A percentile compares a stretch with the other conserved stretches of the same genome.
Conservation (phyloP, 176 grass and related monocot species). For the Ensete ventricosum region DNA sequence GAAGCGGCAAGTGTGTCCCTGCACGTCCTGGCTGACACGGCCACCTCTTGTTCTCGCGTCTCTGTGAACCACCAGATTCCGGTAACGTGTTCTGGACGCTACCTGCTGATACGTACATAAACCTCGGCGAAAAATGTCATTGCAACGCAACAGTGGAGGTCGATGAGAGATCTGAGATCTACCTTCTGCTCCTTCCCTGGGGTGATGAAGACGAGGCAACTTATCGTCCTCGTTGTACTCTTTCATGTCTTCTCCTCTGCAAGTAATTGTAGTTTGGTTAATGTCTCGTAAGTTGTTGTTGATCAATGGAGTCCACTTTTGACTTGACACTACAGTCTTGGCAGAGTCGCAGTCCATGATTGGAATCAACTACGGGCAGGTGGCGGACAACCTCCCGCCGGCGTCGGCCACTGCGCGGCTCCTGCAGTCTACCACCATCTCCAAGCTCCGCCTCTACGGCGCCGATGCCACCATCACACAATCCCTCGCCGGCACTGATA, state of each 20-base stretch:
- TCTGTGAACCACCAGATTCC: no score
- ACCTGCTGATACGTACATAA: no score
- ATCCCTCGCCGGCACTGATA: constrained; percentile 3
- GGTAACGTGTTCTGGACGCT: no score
- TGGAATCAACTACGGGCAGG: background rate
- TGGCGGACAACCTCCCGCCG: constrained; percentile 7
- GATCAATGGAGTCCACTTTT: background rate
- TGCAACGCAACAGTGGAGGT: no score
- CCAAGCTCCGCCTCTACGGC: constrained; percentile 11
- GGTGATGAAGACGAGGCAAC: background rate
- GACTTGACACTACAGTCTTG: background rate
- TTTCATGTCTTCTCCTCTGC: background rate
- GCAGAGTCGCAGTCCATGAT: constrained; percentile 2
- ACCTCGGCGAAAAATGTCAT: no score
- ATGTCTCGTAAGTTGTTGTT: background rate
- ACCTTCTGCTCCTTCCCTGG: background rate
- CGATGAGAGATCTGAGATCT: no score
- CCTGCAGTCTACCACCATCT: constrained; percentile 13
- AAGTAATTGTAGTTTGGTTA: background rate
- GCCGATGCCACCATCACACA: background rate
- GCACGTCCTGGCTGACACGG: no score
- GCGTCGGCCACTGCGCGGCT: background rate
- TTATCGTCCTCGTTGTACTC: background rate
- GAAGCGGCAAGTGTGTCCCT: no score
- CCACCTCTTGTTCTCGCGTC: no score